Base-by-base conservation (phyloP, 2,329 filamentous ascomycete species). In the Cladosporium sp. region DNA sequence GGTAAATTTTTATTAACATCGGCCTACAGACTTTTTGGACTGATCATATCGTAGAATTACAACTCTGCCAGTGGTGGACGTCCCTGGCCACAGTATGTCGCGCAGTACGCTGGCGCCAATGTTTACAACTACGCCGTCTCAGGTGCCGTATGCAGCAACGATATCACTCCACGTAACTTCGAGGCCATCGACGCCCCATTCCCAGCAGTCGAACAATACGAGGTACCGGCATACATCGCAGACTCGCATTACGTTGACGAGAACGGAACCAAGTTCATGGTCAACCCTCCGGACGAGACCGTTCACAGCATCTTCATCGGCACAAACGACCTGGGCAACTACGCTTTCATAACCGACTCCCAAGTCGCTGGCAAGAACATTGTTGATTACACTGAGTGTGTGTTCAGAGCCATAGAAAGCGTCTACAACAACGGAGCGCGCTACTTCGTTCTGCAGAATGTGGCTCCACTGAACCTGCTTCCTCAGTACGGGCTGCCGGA, bases 261-360 rank as follows among this genome's bases (percentile, higher is more conserved):
- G 1, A 68, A 71, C 48, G 70, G 70, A 47, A 69, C 63, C 1
- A 66, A 68, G 5, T 68, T 70, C 61, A 66, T 79, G 51, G 62
- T 66, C 29, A 70, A 72, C 40, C 74, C 72, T 2, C 59, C 76
- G 1, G 68, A 79, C 24, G 82, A 83, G 55, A 88, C 86, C 0
- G 82, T 88, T 2, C 91, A 89, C 61, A 77, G 82, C 1, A 78
- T 91, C 44, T 91, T 85, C 85, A 89, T 91, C 59, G 88, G 88
- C 3, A 90, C 86, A 19, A 92, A 92, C 63, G 88, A 93, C 61
- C 72, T 92, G 8, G 86, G 87, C 18, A 75, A 73, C 51, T 68
- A 75, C 45, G 84, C 78, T 7, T 85, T 90, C 62, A 65, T 91
- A 27, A 81, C 77, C 4, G 84, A 89, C 62, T 75, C 73, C 19